These are phyloP conservation scores for Gamarada debralockiae DNA, from an alignment of 495 filamentous ascomycete species.

Conservation along the genomic window DNA sequence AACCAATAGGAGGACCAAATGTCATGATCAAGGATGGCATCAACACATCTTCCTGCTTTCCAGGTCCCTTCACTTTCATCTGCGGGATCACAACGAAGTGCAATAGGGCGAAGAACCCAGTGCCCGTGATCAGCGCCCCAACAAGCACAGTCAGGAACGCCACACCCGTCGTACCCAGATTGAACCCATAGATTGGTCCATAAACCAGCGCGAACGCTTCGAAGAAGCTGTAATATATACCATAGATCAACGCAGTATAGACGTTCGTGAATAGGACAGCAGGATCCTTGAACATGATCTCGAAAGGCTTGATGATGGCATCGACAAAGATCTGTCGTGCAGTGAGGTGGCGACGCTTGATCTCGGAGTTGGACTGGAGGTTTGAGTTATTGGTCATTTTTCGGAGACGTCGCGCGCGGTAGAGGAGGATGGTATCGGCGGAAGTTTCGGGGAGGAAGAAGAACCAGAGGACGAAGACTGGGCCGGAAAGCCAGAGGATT, in stretches of 20 bases:
- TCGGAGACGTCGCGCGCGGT: background rate
- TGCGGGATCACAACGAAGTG: constrained; percentile 38
- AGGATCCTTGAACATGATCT: background rate
- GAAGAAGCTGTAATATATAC: constrained; percentile 54
- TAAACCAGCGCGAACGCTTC: constrained; percentile 68
- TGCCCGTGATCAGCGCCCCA: constrained; percentile 42
- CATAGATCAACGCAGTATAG: background rate
- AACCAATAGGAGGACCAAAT: constrained; percentile 46
- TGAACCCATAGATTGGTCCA: constrained; percentile 55
- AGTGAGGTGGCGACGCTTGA: background rate
- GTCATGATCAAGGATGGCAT: constrained; percentile 48
- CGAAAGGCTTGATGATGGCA: background rate
- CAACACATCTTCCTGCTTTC: constrained; percentile 46
- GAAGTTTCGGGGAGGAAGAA: background rate
- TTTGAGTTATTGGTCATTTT: background rate
- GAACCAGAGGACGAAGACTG: constrained; percentile 30
- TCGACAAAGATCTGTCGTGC: background rate
- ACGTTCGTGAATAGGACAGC: background rate
- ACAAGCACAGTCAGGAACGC: constrained; percentile 57
- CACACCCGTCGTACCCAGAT: constrained; percentile 54
- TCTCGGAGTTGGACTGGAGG: background rate
- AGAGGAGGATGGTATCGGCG: background rate
- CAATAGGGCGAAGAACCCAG: constrained; percentile 43
- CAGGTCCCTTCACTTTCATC: constrained; percentile 30
- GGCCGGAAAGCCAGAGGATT: constrained; percentile 44